Evolutionary conservation across 2,329 filamentous ascomycete species (phyloP).

Genomic region (Colletotrichum tamarilloi): DNA sequence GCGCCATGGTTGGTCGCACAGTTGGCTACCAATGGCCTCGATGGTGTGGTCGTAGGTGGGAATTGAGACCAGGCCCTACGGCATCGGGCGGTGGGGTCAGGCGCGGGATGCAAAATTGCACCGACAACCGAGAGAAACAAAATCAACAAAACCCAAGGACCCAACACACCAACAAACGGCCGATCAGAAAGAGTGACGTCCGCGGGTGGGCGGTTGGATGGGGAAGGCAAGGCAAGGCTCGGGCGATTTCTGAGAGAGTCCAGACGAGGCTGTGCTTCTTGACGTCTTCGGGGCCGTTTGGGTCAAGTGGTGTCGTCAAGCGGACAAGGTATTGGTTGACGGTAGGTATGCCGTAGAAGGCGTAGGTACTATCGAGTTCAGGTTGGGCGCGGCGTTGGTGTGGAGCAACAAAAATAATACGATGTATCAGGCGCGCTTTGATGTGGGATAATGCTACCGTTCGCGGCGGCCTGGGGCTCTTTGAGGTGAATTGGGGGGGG

Average conservation of each 20-base stretch:
- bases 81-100: slow-evolving; percentile 31
- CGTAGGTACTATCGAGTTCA: slow-evolving; percentile 9
- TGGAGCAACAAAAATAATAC: slow-evolving; percentile 32
- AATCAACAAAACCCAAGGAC: not conserved
- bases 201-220: not conserved
- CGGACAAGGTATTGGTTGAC: not conserved
- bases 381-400: slow-evolving; percentile 21
- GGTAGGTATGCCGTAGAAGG: no score
- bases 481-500: not conserved
- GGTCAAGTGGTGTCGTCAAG: not conserved
- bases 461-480: slow-evolving; percentile 24
- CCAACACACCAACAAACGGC: not conserved
- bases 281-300: not conserved
- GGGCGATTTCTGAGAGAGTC: slow-evolving; percentile 10
- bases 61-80: slow-evolving; percentile 25
- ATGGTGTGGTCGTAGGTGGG: not conserved
- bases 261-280: slow-evolving; percentile 33
- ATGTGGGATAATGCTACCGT: slow-evolving; percentile 34
- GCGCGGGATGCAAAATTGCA: slow-evolving; percentile 25
- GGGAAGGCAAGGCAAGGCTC: slow-evolving; percentile 26
- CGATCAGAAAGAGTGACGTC: slow-evolving; percentile 10
- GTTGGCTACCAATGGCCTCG: slow-evolving; percentile 5
- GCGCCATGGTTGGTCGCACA: slow-evolving; percentile 50
- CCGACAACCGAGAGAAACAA: slow-evolving; percentile 3
- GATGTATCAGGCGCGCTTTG: slow-evolving; percentile 35